These are phyloP conservation scores for Amanita exitialis DNA, from an alignment of 768 basidiomycete species.

Conservation along the genomic window DNA sequence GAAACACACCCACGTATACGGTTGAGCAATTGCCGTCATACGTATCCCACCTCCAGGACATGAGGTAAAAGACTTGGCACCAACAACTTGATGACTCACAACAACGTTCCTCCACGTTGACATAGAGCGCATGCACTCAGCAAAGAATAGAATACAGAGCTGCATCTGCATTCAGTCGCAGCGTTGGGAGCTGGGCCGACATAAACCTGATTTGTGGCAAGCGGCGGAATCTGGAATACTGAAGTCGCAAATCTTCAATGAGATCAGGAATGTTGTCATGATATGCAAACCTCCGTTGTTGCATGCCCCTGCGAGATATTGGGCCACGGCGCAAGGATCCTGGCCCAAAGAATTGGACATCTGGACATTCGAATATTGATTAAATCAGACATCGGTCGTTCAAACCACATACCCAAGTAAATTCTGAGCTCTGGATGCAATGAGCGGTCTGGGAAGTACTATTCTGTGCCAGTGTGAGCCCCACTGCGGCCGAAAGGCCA, in stretches of 20 bases:
- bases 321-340: slow-evolving; percentile 35
- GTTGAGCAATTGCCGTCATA: slow-evolving; percentile 39
- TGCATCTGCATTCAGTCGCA: slow-evolving; percentile 38
- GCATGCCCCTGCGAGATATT: slow-evolving; percentile 31
- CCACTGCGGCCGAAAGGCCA: not conserved
- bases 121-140: slow-evolving; percentile 42
- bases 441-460: not conserved
- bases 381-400: not conserved
- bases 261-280: not conserved
- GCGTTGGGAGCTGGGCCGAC: slow-evolving; percentile 22
- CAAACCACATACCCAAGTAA: slow-evolving; percentile 16
- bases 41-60: slow-evolving; percentile 30
- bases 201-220: slow-evolving; percentile 21
- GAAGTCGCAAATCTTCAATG: slow-evolving; percentile 9
- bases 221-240: slow-evolving; percentile 27
- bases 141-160: slow-evolving; percentile 42
- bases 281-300: slow-evolving; percentile 21
- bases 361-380: slow-evolving; percentile 15
- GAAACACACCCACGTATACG: slow-evolving; percentile 25
- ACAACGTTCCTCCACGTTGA: slow-evolving; percentile 18
- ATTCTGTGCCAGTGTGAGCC: not conserved
- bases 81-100: not conserved
- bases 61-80: not conserved
- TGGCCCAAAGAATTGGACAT: slow-evolving; percentile 27
- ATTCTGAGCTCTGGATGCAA: slow-evolving; percentile 7